These are phyloP conservation scores for Coniferiporia weirii DNA, from an alignment of 1,284 basidiomycete genomes.

Conservation along the genomic window DNA sequence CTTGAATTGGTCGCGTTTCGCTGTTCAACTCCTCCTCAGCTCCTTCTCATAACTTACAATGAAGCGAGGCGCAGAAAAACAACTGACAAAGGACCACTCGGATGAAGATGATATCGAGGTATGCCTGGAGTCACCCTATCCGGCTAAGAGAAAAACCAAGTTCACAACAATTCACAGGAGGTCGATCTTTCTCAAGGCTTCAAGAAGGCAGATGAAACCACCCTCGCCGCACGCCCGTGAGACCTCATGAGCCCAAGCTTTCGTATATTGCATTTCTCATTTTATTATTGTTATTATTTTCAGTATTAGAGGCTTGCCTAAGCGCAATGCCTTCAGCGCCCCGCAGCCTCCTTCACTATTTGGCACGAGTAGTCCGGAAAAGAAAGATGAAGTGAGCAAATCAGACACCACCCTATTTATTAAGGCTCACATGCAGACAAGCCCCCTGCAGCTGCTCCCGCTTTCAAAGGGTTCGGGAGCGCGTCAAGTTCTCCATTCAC, in stretches of 20 bases:
- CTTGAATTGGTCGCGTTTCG: background rate
- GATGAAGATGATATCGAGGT: constrained; percentile 26
- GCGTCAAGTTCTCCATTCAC: constrained; percentile 16
- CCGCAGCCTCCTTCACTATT: background rate
- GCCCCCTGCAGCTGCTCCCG: background rate
- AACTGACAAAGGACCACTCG: constrained; percentile 32
- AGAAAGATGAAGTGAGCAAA: background rate
- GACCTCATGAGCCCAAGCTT: background rate
- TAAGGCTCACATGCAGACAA: background rate
- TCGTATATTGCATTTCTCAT: background rate
- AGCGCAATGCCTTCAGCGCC: constrained; percentile 13
- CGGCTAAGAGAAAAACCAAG: background rate
- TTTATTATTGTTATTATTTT: background rate
- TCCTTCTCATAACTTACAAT: constrained; percentile 8
- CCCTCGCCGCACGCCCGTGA: constrained; percentile 21
- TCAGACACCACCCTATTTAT: background rate
- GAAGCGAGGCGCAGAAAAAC: constrained; percentile 35
- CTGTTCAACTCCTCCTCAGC: background rate
- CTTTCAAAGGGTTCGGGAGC: constrained; percentile 11
- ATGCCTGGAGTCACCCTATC: background rate
- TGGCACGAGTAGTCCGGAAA: background rate
- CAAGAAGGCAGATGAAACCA: constrained; percentile 21
- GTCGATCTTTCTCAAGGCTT: constrained; percentile 17
- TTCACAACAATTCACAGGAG: constrained; percentile 10
- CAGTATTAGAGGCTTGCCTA: constrained; percentile 21